Evolutionary conservation across 306 rosid species (phyloP).

Genomic region (Chamaecrista fasciculata): DNA sequence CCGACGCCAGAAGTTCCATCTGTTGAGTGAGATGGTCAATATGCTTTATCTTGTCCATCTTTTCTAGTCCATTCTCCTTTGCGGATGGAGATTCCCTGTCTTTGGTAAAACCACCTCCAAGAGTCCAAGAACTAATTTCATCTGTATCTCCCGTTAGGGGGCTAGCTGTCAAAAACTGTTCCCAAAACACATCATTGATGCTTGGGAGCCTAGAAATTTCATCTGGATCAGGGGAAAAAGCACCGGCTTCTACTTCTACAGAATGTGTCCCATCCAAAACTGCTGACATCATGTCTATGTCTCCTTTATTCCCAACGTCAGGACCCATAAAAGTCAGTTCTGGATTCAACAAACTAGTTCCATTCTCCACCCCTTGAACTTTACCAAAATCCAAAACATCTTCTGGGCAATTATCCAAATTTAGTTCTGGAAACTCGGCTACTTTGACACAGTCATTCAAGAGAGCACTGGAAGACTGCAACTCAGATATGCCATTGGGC

Average conservation of each 20-base stretch:
- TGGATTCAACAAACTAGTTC: slow-evolving; percentile 30
- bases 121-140: slow-evolving; percentile 41
- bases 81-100: slow-evolving; percentile 42
- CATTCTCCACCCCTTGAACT: slow-evolving; percentile 42
- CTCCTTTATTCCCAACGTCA: slow-evolving; percentile 34
- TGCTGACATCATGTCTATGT: slow-evolving; percentile 41
- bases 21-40: slow-evolving; percentile 58
- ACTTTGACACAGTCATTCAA: slow-evolving; percentile 32
- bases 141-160: slow-evolving; percentile 48
- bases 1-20: slow-evolving; percentile 61
- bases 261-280: slow-evolving; percentile 46
- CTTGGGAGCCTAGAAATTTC: slow-evolving; percentile 56
- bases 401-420: slow-evolving; percentile 31
- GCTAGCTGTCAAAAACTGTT: slow-evolving; percentile 44
- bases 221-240: slow-evolving; percentile 44
- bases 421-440: slow-evolving; percentile 35
- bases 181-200: slow-evolving; percentile 72
- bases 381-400: slow-evolving; percentile 34
- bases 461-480: slow-evolving; percentile 34
- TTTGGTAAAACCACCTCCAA: slow-evolving; percentile 40
- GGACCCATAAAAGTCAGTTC: slow-evolving; percentile 38
- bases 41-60: slow-evolving; percentile 45
- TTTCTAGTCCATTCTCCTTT: slow-evolving; percentile 45
- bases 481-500: slow-evolving; percentile 31
- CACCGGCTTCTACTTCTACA: slow-evolving; percentile 40